These are phyloP conservation scores for Tricholoma hemisulphureum DNA, from an alignment of 768 basidiomycete species.

Conservation along the genomic window DNA sequence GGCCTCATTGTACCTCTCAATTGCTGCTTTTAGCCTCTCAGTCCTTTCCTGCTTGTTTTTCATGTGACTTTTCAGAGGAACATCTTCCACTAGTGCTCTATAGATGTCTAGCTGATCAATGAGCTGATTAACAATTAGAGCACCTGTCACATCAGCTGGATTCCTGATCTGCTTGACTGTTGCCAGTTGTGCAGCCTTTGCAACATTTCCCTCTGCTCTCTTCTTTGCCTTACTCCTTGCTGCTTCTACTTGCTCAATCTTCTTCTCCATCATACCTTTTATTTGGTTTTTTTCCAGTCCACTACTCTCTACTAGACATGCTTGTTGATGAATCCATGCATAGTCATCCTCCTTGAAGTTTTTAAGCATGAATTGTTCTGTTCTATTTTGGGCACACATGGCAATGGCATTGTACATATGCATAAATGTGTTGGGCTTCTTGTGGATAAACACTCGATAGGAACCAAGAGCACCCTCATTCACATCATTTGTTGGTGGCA, in stretches of 20 bases:
- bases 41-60: background rate
- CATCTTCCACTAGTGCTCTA: background rate
- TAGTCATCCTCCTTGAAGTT: slow-evolving; percentile 4
- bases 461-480: slow-evolving; percentile 30
- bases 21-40: background rate
- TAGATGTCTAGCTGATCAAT: background rate
- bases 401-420: slow-evolving; percentile 22
- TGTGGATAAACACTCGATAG: slow-evolving; percentile 16
- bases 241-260: background rate
- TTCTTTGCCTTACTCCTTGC: background rate
- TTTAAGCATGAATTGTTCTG: slow-evolving; percentile 22
- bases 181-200: background rate
- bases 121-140: background rate
- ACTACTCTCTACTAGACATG: too few species aligned
- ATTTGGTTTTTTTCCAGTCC: too few species aligned
- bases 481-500: slow-evolving; percentile 31
- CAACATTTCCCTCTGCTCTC: background rate
- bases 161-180: background rate
- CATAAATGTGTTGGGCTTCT: slow-evolving; percentile 15
- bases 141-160: background rate
- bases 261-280: too few species aligned
- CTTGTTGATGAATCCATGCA: too few species aligned
- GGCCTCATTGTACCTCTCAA: background rate
- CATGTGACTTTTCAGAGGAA: background rate
- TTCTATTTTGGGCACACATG: slow-evolving; percentile 26